These are phyloP conservation scores for Aurinia saxatilis DNA, from an alignment of 345 rosid genomes.

Conservation along the genomic window DNA sequence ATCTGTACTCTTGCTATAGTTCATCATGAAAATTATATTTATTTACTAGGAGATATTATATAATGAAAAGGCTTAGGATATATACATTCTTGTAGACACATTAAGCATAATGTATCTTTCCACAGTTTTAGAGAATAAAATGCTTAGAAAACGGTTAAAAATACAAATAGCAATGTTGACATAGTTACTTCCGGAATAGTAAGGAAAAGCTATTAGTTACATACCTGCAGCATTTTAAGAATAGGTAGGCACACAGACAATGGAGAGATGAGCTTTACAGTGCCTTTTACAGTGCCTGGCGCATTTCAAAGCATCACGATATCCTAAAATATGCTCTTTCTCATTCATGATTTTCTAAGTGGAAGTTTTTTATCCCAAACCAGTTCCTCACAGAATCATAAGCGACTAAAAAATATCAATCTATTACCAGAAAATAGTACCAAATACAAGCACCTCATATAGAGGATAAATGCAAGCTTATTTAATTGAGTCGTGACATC, in stretches of 20 bases:
- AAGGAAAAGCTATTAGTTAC: constrained; percentile 22
- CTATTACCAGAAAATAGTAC: neutral
- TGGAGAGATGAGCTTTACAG: constrained; percentile 2
- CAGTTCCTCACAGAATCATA: neutral
- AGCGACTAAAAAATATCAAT: neutral
- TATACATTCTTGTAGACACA: constrained; percentile 53
- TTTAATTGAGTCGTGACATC: neutral
- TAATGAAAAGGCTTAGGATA: constrained; percentile 37
- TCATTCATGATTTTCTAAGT: neutral
- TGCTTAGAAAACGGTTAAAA: constrained; percentile 29
- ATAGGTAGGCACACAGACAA: neutral
- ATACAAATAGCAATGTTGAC: neutral
- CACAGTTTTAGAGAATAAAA: constrained; percentile 44
- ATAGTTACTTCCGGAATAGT: constrained; percentile 5
- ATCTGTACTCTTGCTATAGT: constrained; percentile 33
- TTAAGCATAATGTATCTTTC: constrained; percentile 36
- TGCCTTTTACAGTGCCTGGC: too few species aligned
- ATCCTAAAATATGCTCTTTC: neutral
- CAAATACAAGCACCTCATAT: neutral
- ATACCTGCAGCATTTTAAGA: constrained; percentile 15
- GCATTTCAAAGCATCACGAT: neutral
- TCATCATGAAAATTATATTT: constrained; percentile 36
- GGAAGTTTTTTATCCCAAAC: neutral
- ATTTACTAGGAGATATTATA: constrained; percentile 32
- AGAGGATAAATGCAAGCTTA: neutral